Conservation (phyloP, 805 yeast genomes). For the Saccharomycopsis sp. region DNA sequence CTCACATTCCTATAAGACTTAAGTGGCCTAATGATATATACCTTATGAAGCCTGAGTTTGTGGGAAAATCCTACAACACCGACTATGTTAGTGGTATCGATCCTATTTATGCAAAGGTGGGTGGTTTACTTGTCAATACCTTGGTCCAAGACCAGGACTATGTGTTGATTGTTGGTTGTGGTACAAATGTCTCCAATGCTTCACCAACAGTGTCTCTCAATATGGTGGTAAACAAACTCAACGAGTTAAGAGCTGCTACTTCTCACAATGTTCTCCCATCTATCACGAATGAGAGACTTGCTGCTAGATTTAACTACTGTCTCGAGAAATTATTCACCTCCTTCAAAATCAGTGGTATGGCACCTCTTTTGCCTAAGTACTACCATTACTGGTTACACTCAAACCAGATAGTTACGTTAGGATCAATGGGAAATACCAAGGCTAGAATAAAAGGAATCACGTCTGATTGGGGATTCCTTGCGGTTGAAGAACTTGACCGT, state of each 20-base stretch:
- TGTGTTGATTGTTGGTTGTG: constrained; percentile 75
- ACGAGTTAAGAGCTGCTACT: constrained; percentile 38
- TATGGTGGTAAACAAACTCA: constrained; percentile 55
- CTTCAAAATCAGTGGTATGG: constrained; percentile 61
- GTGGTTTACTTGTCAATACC: constrained; percentile 82
- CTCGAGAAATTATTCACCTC: constrained; percentile 55
- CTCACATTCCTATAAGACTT: constrained; percentile 68
- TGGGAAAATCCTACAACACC: constrained; percentile 25
- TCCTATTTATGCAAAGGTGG: constrained; percentile 65
- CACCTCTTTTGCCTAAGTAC: constrained; percentile 60
- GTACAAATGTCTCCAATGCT: constrained; percentile 75
- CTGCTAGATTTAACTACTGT: constrained; percentile 64
- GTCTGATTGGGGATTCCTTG: constrained; percentile 72
- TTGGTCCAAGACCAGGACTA: constrained; percentile 55
- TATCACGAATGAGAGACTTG: constrained; percentile 39
- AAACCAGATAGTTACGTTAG: constrained; percentile 65
- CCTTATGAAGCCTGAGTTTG: constrained; percentile 58
- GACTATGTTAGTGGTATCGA: constrained; percentile 42
- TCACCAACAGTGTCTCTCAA: constrained; percentile 92
- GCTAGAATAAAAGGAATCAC: constrained; percentile 71
- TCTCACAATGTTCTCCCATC: constrained; percentile 43
- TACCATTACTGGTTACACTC: constrained; percentile 84
- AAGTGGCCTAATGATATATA: constrained; percentile 98
- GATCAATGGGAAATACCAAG: constrained; percentile 39
- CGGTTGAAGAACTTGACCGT: constrained; percentile 60